phyloP scores from a whole-genome alignment of 352 stramenopile species.

The Phytophthora megakarya region DNA sequence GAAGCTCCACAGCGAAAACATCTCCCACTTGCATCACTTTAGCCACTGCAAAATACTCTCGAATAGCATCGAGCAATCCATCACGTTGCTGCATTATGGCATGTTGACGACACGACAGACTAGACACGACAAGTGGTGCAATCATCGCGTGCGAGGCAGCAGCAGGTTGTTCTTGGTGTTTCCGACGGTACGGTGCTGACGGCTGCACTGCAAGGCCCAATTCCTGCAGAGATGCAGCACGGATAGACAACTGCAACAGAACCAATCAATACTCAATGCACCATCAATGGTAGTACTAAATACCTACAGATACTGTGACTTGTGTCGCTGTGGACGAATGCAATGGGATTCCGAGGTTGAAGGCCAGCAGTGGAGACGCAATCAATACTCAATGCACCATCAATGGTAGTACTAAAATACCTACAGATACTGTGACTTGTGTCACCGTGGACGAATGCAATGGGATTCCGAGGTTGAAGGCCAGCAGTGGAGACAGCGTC shows the following conservation, averaged over 20 bases:
- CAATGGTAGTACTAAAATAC: not conserved
- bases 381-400: conserved; percentile 3
- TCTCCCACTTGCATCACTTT: conserved; percentile 74
- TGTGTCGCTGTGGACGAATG: conserved; percentile 34
- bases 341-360: too few species aligned
- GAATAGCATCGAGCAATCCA: conserved; percentile 63
- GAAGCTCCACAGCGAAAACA: conserved; percentile 66
- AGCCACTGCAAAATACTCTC: conserved; percentile 55
- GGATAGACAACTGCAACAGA: conserved; percentile 40
- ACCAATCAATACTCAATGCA: not conserved
- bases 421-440: conserved; percentile 39
- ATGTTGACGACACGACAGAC: conserved; percentile 61
- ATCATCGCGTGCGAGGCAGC: conserved; percentile 65
- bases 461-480: conserved; percentile 74
- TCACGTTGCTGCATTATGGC: conserved; percentile 59
- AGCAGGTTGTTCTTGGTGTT: conserved; percentile 58
- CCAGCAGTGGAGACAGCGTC: conserved; percentile 68
- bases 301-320: conserved; percentile 36
- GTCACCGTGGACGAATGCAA: conserved; percentile 38
- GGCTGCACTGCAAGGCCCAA: conserved; percentile 42
- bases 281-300: not conserved
- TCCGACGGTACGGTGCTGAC: conserved; percentile 44
- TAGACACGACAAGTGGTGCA: conserved; percentile 64
- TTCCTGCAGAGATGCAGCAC: conserved; percentile 46
- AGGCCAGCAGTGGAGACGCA: too few species aligned